Evolutionary conservation across 192 early-diverging fungal genomes (phyloP), one percentile per base, ranked within the genome.

Genomic region (Linnemannia hyalina): DNA sequence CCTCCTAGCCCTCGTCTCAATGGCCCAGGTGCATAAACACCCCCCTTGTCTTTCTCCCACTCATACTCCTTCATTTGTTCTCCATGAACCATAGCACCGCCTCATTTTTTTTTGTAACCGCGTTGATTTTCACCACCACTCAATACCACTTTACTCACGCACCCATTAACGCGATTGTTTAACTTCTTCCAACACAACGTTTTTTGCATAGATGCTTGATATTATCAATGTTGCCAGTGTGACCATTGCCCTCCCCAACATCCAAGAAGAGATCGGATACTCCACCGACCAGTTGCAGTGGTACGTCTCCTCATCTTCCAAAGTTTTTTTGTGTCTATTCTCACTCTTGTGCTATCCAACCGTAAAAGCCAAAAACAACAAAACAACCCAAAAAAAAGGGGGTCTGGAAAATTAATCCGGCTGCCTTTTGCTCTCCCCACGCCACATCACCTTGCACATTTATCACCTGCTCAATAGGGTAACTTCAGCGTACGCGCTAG

Each of bases 201-300:
- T 23, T 6, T 26, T 10, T 1, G 13, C n/a, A 41, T 65, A 80
- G 78, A 80, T 80, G 78, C 71, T 80, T 35, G 78, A 80, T 47
- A 63, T 73, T 22, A 80, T 80, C 42, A 80, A 80, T 42, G 71
- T 73, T 47, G 78, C 78, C 42, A 73, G 78, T 80, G 78, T 74
- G 16, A 80, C 71, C 1, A 80, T 80, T 52, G 57, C 70, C 8
- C 41, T 74, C 18, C 78, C 78, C 20, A 71, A 80, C 46, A 80
- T 80, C 78, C 68, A 73, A 42, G n/a, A 16, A 8, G 54, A 80
- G 6, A 60, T 80, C 41, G 71, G 71, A 10, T 80, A 55, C 44
- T 65, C 57, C 16, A 57, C 46, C 26, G 42, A 80, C 41, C 78
- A 80, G 40, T 38, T 80, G 36, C 78, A 80, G 32, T 80, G 78